These are phyloP conservation scores for Cercospora berteroae DNA, from an alignment of 2,329 filamentous ascomycete species.

Conservation along the genomic window DNA sequence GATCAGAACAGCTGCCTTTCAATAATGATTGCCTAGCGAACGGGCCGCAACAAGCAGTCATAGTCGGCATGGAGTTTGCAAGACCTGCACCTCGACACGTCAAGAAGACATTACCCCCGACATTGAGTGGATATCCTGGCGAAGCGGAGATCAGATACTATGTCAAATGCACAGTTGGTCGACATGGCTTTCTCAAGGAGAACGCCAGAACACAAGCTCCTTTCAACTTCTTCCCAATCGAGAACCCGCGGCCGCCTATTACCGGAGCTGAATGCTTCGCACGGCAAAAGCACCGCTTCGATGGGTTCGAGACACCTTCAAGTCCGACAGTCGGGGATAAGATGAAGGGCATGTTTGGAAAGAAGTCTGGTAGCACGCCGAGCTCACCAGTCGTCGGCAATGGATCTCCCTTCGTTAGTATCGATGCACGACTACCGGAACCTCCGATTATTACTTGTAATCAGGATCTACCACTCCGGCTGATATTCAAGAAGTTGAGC, in stretches of 20 bases:
- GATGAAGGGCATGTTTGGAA: conserved; percentile 61
- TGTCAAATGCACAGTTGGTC: conserved; percentile 88
- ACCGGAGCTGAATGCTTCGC: conserved; percentile 80
- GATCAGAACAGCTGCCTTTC: conserved; percentile 55
- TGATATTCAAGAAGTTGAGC: conserved; percentile 75
- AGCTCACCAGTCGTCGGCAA: conserved; percentile 28
- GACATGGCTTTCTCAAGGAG: conserved; percentile 86
- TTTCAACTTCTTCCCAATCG: conserved; percentile 89
- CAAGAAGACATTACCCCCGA: conserved; percentile 83
- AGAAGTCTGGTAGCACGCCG: conserved; percentile 24
- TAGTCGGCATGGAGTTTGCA: conserved; percentile 49
- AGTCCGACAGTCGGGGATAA: conserved; percentile 42
- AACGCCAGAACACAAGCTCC: conserved; percentile 67
- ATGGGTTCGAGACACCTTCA: conserved; percentile 26
- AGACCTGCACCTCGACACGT: conserved; percentile 61
- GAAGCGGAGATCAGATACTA: conserved; percentile 92
- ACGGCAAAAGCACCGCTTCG: conserved; percentile 65
- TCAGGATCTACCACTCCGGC: conserved; percentile 73
- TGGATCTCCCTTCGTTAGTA: conserved; percentile 59
- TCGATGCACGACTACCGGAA: conserved; percentile 83
- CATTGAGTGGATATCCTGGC: conserved; percentile 78
- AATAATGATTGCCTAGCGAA: conserved; percentile 66
- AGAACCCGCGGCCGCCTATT: conserved; percentile 70
- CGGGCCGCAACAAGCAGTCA: conserved; percentile 40
- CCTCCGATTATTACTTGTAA: conserved; percentile 89